Evolutionary conservation across 2,329 filamentous ascomycete species (phyloP).

Genomic region (Berkeleyomyces basicola): DNA sequence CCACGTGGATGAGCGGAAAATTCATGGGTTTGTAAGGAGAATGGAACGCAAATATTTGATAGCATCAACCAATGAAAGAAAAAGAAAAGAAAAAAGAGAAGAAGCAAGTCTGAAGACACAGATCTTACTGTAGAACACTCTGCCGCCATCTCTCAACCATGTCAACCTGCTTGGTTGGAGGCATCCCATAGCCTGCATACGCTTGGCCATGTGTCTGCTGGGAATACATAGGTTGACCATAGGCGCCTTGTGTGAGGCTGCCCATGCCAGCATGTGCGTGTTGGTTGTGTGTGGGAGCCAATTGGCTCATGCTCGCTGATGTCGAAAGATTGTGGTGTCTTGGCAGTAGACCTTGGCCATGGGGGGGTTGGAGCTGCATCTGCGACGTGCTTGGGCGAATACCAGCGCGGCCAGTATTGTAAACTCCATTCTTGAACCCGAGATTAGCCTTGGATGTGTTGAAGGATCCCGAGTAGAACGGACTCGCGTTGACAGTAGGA

Average conservation of each 20-base stretch:
- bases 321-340: conserved; percentile 19
- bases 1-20: too few relatives aligned
- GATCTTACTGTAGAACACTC: conserved; percentile 19
- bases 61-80: not conserved
- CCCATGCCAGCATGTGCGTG: not conserved
- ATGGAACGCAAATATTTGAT: not conserved
- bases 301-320: conserved; percentile 14
- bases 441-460: conserved; percentile 21
- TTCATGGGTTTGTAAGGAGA: too few relatives aligned
- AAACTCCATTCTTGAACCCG: conserved; percentile 35
- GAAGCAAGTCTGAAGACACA: not conserved
- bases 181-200: conserved; percentile 11
- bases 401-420: conserved; percentile 34
- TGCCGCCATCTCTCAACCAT: conserved; percentile 29
- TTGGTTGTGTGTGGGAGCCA: not conserved
- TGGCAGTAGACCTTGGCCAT: not conserved
- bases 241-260: not conserved
- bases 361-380: not conserved
- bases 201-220: conserved; percentile 1
- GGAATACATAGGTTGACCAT: conserved; percentile 14
- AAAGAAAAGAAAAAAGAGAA: not conserved
- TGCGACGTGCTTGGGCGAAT: conserved; percentile 12
- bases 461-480: conserved; percentile 16
- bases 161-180: conserved; percentile 16
- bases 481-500: conserved; percentile 21